Evolutionary conservation across 2,329 filamentous ascomycete species (phyloP).

Genomic region (Apiospora malaysiana): DNA sequence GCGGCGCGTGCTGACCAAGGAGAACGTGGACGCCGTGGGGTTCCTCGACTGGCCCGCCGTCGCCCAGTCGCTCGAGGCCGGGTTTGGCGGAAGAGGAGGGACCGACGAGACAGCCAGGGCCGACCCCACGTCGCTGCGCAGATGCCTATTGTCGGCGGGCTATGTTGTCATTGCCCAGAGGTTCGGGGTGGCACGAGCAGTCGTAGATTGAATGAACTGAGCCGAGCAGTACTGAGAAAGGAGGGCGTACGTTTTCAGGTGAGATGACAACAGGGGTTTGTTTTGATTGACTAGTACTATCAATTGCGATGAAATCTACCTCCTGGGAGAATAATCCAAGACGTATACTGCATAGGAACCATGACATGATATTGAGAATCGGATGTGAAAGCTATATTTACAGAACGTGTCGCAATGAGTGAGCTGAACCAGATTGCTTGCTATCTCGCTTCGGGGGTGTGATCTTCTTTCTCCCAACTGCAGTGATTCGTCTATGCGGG

Average conservation of each 20-base stretch:
- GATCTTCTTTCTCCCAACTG: no score
- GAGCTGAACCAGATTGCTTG: no score
- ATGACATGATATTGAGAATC: no score
- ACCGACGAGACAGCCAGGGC: conserved; percentile 26
- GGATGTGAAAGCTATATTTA: no score
- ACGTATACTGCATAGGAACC: no score
- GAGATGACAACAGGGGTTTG: not conserved
- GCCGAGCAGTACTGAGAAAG: no score
- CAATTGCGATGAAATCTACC: no score
- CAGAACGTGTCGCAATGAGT: no score
- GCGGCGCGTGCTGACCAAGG: conserved; percentile 39
- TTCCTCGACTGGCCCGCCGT: conserved; percentile 47
- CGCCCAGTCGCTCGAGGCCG: conserved; percentile 42
- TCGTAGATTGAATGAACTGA: not conserved
- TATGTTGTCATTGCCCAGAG: conserved; percentile 51
- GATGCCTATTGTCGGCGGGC: conserved; percentile 45
- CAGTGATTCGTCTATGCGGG: no score
- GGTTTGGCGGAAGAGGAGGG: conserved; percentile 41
- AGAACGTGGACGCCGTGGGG: conserved; percentile 45
- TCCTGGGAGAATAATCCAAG: no score
- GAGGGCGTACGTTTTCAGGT: no score
- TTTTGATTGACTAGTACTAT: not conserved
- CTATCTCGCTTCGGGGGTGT: no score
- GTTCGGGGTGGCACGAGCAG: conserved; percentile 43
- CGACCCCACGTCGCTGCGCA: conserved; percentile 43